Base-by-base conservation (phyloP, 148 eudicot species). In the Rhododendron mucronatum region DNA sequence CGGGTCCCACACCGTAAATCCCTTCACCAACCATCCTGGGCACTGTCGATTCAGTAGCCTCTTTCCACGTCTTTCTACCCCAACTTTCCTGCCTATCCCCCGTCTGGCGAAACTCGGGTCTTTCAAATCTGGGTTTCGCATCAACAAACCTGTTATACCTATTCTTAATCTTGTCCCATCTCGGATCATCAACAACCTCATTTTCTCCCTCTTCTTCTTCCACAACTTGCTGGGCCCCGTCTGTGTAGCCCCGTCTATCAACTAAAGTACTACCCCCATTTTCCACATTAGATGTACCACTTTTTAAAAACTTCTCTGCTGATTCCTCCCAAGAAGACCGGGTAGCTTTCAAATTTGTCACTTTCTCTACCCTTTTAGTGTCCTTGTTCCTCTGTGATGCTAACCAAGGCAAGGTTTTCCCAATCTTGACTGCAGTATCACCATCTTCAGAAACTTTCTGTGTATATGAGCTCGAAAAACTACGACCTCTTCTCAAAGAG, bases 1-100 rank as follows among this genome's bases (percentile, higher is more conserved):
- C 94, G 2, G 99, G 99, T 13, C 99, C 99, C 63, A 97, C 96
- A 18, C 99, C 99, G 81, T 97, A 97, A 45, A 97, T 84, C 41
- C 96, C 96, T 88, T 97, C 98, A 57, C 99, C 98, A 61, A 89
- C 87, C 94, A 97, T 93, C 87, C 90, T 95, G 23, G 99, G 99
- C 84, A 97, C 59, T 2, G 88, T 92, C 7, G 98, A 95, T 80
- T 96, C 99, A 59, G 88, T 88, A 51, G 95, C 97, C 88, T 96
- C 98, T 88, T 89, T 93, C 92, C 88, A 95, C 11, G 96, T 93
- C 89, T 92, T 95, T 61, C 86, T 92, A 76, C 97, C 99, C 96
- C 95, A 96, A 82, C 71, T 91, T 47, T 96, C 98, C 81, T 94
- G 93, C 88, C 84, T 92, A 87, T 85, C 84, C 92, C 93, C 95